Conservation (phyloP, 805 yeast genomes). For the Kluyveromyces lactis region DNA sequence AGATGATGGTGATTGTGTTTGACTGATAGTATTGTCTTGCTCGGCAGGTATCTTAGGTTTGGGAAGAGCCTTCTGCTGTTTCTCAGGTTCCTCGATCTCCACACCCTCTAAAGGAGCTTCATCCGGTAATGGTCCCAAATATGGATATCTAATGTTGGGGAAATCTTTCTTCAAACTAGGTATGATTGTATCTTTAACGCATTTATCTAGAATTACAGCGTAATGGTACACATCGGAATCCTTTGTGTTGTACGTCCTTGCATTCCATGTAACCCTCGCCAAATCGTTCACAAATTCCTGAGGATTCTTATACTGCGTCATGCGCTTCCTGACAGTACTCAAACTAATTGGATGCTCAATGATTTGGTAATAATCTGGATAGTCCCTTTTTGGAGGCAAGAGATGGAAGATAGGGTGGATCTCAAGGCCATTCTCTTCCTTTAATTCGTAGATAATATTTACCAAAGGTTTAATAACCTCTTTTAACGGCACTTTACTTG, state of each 20-base stretch:
- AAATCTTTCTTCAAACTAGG: constrained; percentile 27
- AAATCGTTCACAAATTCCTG: constrained; percentile 69
- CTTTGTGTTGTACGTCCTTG: constrained; percentile 71
- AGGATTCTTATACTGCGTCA: constrained; percentile 51
- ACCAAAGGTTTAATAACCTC: constrained; percentile 3
- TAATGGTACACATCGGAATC: constrained; percentile 59
- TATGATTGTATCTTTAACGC: constrained; percentile 29
- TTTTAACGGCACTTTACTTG: constrained; percentile 1
- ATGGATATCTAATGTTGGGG: constrained; percentile 34
- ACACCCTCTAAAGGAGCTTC: constrained; percentile 31
- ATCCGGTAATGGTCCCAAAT: constrained; percentile 63
- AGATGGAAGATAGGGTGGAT: constrained; percentile 25
- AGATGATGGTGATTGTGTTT: background rate
- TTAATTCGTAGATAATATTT: constrained; percentile 17
- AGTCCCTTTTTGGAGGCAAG: constrained; percentile 59
- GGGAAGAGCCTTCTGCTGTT: constrained; percentile 7
- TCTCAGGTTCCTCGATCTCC: constrained; percentile 25
- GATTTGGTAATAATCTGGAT: constrained; percentile 70
- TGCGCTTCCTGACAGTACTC: constrained; percentile 54
- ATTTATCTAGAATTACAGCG: constrained; percentile 45
- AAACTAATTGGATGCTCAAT: constrained; percentile 79
- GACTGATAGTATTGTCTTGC: background rate
- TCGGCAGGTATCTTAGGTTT: background rate
- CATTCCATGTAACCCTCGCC: constrained; percentile 85
- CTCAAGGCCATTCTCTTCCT: constrained; percentile 23